Conservation (phyloP, 169 alveolate species). For the Condylostoma magnum region DNA sequence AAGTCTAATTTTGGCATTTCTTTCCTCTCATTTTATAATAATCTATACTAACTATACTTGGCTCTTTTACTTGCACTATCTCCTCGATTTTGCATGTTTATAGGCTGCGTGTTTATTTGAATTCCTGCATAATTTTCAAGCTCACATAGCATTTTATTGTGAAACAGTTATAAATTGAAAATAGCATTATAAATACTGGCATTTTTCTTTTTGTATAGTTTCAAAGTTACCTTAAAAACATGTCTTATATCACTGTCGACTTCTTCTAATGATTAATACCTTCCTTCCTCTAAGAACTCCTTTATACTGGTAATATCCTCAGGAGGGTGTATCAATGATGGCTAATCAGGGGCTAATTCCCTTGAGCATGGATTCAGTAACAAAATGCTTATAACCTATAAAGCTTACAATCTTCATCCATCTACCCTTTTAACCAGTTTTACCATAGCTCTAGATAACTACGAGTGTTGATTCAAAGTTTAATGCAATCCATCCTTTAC, state of each 20-base stretch:
- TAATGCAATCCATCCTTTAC: constrained; percentile 42
- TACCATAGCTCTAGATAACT: not conserved
- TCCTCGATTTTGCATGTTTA: constrained; percentile 29
- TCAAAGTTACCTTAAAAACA: not conserved
- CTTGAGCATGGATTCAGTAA: constrained; percentile 4
- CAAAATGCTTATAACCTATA: constrained; percentile 3
- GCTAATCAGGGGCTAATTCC: constrained; percentile 11
- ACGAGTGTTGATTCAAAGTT: constrained; percentile 8
- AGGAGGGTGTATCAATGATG: not conserved
- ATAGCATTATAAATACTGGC: constrained; percentile 8
- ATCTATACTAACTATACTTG: no score
- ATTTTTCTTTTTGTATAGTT: constrained; percentile 19
- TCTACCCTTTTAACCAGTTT: not conserved
- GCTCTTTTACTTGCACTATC: no score
- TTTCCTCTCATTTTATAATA: not conserved
- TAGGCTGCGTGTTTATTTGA: constrained; percentile 32
- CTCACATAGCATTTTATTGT: constrained; percentile 28
- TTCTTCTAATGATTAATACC: constrained; percentile 16
- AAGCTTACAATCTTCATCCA: constrained; percentile 13
- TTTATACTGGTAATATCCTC: not conserved
- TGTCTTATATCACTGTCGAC: constrained; percentile 17
- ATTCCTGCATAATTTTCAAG: constrained; percentile 22
- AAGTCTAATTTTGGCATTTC: not conserved
- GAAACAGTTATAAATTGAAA: constrained; percentile 24
- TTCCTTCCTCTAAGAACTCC: constrained; percentile 8